Evolutionary conservation across 176 grass and related monocot species (phyloP), one percentile per base, ranked within the genome.

Genomic region (Oryza punctata): DNA sequence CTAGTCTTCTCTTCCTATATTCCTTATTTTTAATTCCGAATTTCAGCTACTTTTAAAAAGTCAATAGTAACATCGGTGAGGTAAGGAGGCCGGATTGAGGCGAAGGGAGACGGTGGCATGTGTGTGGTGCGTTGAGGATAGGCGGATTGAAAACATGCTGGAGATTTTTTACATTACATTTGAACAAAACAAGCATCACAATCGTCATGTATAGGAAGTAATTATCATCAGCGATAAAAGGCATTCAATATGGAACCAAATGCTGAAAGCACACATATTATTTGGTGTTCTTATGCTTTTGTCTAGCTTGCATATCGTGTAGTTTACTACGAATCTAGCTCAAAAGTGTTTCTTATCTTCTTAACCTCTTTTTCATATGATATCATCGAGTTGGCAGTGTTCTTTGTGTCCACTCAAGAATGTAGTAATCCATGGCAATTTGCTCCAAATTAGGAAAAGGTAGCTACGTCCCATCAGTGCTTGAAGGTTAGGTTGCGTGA

Each of bases 341-440:
- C 41, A 1, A 47, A 27, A 15, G 12, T 45, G 12, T 9, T 23
- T 25, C 40, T 70, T 23, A 70, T 70, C 18, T 68, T 35, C 12
- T 68, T 68, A 33, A 33, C 2, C 7, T 68, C 2, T 1, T 45
- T 45, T 46, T 24, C 4, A 37, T 25, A 24, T 50, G 23, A 69
- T 73, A 75, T 25, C 14, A 1, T 65, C 63, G 35, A 67, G 60
- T 67, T 83, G 81, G 61, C 25, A 38, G 9, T 50, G 9, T 50
- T 67, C 4, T 66, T 82, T 37, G 21, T 37, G 60, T 50, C 5
- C 14, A 25, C 65, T 83, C 43, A 66, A 35, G 2, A 27, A 37
- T 37, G 19, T 75, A 75, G 26, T 75, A 67, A 67, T 84, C 43
- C 45, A 54, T 21, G n/a, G 5, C 45, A 57, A 28, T 67, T 38